phyloP scores from a whole-genome alignment of 345 rosid species.

The Hibiscus trionum region DNA sequence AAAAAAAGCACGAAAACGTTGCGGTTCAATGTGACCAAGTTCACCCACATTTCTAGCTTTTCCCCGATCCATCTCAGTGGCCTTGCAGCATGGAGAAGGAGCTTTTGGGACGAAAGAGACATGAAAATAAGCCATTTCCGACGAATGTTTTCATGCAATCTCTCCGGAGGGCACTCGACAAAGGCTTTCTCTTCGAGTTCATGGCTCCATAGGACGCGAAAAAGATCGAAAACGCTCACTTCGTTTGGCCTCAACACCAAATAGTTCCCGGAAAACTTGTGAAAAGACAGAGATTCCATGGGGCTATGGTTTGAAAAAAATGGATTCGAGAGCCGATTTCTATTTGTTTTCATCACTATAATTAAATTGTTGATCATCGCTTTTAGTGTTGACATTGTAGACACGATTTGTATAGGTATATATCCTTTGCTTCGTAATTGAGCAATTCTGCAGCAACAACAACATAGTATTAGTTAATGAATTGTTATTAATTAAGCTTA shows the following conservation, averaged over 20 bases:
- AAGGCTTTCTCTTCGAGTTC: slow-evolving; percentile 19
- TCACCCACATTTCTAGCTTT: slow-evolving; percentile 29
- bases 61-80: slow-evolving; percentile 26
- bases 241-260: slow-evolving; percentile 35
- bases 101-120: slow-evolving; percentile 36
- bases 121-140: slow-evolving; percentile 47
- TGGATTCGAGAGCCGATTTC: not conserved
- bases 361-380: not conserved
- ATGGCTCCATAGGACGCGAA: slow-evolving; percentile 25
- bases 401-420: not conserved
- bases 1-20: slow-evolving; percentile 28
- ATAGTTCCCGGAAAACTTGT: slow-evolving; percentile 12
- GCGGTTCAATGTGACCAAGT: slow-evolving; percentile 34
- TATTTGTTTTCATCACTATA: not conserved
- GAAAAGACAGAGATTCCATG: not conserved
- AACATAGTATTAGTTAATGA: too few relatives aligned
- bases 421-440: not conserved
- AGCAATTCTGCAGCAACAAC: not conserved
- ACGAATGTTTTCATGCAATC: slow-evolving; percentile 15
- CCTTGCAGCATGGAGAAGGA: slow-evolving; percentile 19
- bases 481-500: too few relatives aligned
- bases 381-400: not conserved
- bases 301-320: not conserved
- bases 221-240: slow-evolving; percentile 30
- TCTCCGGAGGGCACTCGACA: slow-evolving; percentile 21